Percentiles rank a stretch among this genome's conserved stretches.
Conservation (phyloP, 192 early-diverging fungal genomes). For the Linnemannia elongata region DNA sequence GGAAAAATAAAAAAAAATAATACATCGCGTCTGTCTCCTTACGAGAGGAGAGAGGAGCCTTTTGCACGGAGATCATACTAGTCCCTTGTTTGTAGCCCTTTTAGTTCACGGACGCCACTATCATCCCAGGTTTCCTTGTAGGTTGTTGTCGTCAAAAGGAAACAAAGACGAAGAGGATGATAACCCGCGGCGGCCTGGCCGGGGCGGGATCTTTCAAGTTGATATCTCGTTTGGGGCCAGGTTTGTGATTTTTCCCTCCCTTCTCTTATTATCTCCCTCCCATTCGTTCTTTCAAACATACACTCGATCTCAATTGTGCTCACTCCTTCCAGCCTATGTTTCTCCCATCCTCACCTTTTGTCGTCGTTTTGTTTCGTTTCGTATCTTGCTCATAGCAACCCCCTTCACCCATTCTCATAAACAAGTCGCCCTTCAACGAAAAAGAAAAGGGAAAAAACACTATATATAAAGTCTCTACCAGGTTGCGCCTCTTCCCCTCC, state of each 20-base stretch:
- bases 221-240: background rate
- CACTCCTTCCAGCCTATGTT: background rate
- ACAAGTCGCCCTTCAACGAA: background rate
- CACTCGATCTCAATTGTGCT: background rate
- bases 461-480: background rate
- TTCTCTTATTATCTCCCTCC: no score
- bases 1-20: background rate
- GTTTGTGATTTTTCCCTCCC: background rate
- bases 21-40: background rate
- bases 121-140: background rate
- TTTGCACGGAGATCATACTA: constrained; percentile 1
- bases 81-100: background rate
- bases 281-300: background rate
- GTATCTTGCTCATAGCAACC: background rate
- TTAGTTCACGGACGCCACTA: background rate
- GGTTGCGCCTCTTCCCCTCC: background rate
- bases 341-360: background rate
- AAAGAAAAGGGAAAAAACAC: background rate
- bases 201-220: background rate
- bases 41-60: background rate
- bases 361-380: background rate
- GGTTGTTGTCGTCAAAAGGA: background rate
- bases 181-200: background rate
- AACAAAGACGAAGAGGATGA: background rate
- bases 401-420: background rate